Evolutionary conservation across 768 basidiomycete species (phyloP), one percentile per base, ranked within the genome.

Genomic region (Podaxis sp.): DNA sequence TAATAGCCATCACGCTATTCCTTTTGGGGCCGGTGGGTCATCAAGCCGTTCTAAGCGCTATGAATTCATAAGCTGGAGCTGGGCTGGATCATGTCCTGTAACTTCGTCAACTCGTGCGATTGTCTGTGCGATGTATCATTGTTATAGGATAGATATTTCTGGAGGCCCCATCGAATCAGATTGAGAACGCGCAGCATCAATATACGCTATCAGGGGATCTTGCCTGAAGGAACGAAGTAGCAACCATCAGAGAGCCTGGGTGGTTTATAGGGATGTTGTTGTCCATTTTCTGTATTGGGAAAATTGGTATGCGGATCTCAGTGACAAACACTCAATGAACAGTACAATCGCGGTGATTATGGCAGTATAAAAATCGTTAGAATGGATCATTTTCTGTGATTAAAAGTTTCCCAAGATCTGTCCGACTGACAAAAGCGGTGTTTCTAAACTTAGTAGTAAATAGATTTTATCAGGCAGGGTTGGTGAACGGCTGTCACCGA

Each of bases 341-440:
- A 9, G 33, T n/a, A 46, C n/a, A 22, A 2, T 46, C 4, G 9
- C 9, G 7, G 9, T 46, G 1, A n/a, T 46, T 46, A 7, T n/a
- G 44, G 17, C 7, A 9, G 19, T 46, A 46, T 22, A 7, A 7
- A 19, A 9, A n/a, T n/a, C 19, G 7, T 8, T n/a, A 46, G 15
- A 46, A 19, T 46, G 17, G 44, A 17, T 15, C 44, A 8, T 17
- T 17, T 6, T 46, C 17, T 7, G 19, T 19, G 42, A 46, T 46
- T 46, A 56, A 24, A 24, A 11, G 5, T n/a, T 57, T 57, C 57
- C 57, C 57, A 57, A 30, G 42, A n/a, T 17, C 57, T 57, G 57
- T 57, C 57, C 42, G 19, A 46, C n/a, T 17, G 44, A 46, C n/a
- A 9, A 15, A 15, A 46, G 44, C 44, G n/a, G 44, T 46, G 44